Base-by-base conservation (phyloP, 108 stramenopile species). In the Conticribra guillardii region DNA sequence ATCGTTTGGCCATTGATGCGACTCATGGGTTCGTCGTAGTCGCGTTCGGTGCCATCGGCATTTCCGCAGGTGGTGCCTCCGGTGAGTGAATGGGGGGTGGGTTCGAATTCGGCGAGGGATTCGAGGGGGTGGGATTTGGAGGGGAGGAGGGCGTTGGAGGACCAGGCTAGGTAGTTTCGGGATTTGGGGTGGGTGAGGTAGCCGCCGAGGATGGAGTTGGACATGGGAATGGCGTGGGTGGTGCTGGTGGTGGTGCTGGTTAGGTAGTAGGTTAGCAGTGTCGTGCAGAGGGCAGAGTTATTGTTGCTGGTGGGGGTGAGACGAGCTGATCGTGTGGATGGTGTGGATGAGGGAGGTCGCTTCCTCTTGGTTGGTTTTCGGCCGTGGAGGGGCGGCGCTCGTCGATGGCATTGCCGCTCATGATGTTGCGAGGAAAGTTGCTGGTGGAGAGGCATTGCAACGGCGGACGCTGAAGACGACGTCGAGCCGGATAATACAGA, bases 141-240 rank as follows among this genome's bases (percentile, higher is more conserved):
- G 47, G 75, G 67, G 56, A 69, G 49, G 33, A 68, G 21, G 57
- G 50, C 1, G 31, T 32, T 49, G 31, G 44, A 50, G 2, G 46
- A 49, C 44, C 61, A 69, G 47, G 75, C 75, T 7, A 76, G 23
- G 56, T 64, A 69, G 32, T 76, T 76, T n/a, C 75, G 67, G 26
- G 67, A 63, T 44, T 41, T 23, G 31, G 75, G 75, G 22, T 61
- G 27, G 62, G 56, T 50, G 11, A 76, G 67, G 68, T 58, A 76
- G 4, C 75, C 75, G 18, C 75, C 75, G 17, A 54, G 52, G 2
- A 56, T 8, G 54, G 50, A 51, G 50, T 51, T 51, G 19, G 50
- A 51, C 19, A 51, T n/a, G 21, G 50, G 50, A 4, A 51, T 4
- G 50, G 19, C 50, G 21, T 5, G 21, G 5, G 21, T 15, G 50